Percentiles rank a stretch among this genome's conserved stretches.
phyloP scores from a whole-genome alignment of 371 early-diverging fungal genomes.

The Syncephalastrum sp. region DNA sequence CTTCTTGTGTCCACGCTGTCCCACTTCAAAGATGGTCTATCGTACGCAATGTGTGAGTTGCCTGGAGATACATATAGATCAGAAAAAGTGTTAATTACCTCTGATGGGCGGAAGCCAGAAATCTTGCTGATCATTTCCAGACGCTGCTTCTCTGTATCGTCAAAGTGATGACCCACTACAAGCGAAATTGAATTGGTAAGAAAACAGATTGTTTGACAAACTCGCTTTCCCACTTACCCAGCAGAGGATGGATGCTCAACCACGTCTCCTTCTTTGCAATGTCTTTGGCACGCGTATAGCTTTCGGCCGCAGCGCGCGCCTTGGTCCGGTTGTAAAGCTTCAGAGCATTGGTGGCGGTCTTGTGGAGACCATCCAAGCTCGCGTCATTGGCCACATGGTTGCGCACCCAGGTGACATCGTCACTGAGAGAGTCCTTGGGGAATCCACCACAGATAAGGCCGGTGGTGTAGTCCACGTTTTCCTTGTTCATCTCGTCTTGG shows the following conservation, averaged over 20 bases:
- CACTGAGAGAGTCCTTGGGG: conserved; percentile 64
- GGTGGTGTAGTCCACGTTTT: conserved; percentile 72
- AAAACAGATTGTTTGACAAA: background rate
- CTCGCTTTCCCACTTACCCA: conserved; percentile 39
- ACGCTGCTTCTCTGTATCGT: conserved; percentile 57
- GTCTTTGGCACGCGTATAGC: conserved; percentile 86
- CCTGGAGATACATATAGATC: background rate
- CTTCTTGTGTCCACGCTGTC: conserved; percentile 77
- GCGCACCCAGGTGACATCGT: conserved; percentile 74
- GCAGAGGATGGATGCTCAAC: conserved; percentile 75
- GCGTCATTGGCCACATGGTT: conserved; percentile 60
- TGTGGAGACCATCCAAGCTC: conserved; percentile 60
- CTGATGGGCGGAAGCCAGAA: conserved; percentile 78
- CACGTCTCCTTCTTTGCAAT: conserved; percentile 57
- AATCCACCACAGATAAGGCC: conserved; percentile 82
- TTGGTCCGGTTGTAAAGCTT: conserved; percentile 85
- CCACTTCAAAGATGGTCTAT: conserved; percentile 91
- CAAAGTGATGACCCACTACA: conserved; percentile 16
- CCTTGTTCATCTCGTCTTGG: conserved; percentile 23
- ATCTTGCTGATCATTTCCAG: conserved; percentile 69
- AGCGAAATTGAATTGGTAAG: background rate
- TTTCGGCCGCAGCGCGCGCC: conserved; percentile 79
- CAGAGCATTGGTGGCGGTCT: conserved; percentile 79
- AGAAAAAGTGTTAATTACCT: conserved; percentile 30
- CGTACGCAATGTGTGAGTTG: background rate